Percentiles rank a stretch among this genome's conserved stretches.
Conservation (phyloP, 129 eudicot genomes). For the Oenanthe sinensis region DNA sequence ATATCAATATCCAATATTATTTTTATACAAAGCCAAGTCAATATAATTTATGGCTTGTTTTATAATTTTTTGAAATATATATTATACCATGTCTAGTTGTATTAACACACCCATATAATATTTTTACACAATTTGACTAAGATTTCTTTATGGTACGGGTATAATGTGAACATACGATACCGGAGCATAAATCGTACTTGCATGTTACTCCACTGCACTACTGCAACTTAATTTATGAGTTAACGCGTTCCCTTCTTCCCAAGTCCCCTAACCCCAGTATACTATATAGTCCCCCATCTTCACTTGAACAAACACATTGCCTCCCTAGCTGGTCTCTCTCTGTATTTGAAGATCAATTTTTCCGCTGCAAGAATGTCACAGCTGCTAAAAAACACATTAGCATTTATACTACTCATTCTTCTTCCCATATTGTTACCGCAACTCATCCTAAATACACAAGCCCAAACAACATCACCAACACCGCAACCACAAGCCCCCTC, state of each 20-base stretch:
- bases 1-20: too few relatives aligned
- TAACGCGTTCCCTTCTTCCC: not conserved
- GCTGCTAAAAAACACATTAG: not conserved
- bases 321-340: not conserved
- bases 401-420: not conserved
- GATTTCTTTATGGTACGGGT: too few relatives aligned
- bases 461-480: not conserved
- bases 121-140: too few relatives aligned
- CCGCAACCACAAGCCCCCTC: not conserved
- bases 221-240: not conserved
- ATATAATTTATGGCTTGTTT: too few relatives aligned
- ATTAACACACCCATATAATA: too few relatives aligned
- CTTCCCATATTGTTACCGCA: not conserved
- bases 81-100: too few relatives aligned
- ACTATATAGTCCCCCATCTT: not conserved
- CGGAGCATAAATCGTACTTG: conserved; percentile 1
- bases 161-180: not conserved
- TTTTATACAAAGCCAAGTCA: too few relatives aligned
- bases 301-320: not conserved
- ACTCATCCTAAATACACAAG: not conserved
- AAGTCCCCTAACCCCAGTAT: not conserved
- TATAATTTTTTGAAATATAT: too few relatives aligned
- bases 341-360: not conserved
- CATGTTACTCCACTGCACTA: not conserved
- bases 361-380: not conserved